Percentiles rank a stretch among this genome's conserved stretches.
Conservation (phyloP, 2,329 filamentous ascomycete genomes). For the Verticillium alfalfae region DNA sequence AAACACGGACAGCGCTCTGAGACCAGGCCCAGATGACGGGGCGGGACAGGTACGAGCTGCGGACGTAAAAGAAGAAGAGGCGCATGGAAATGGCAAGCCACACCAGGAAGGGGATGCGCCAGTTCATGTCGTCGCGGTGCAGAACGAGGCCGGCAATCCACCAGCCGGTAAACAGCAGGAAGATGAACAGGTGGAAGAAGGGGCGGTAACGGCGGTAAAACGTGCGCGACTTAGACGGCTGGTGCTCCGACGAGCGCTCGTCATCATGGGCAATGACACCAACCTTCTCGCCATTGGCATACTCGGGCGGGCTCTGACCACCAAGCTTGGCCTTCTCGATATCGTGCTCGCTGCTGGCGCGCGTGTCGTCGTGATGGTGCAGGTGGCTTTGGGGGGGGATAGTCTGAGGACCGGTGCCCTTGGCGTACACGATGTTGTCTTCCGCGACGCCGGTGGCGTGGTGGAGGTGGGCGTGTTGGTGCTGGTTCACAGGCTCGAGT, state of each 20-base stretch:
- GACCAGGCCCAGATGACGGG: conserved; percentile 66
- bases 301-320: conserved; percentile 23
- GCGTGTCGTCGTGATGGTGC: conserved; percentile 15
- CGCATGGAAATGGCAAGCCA: conserved; percentile 72
- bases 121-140: conserved; percentile 68
- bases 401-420: conserved; percentile 27
- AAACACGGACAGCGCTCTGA: conserved; percentile 53
- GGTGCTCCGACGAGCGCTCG: conserved; percentile 12
- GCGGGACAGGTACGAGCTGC: conserved; percentile 58
- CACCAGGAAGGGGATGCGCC: conserved; percentile 79
- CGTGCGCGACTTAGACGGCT: conserved; percentile 17
- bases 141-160: conserved; percentile 72
- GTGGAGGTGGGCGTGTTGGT: conserved; percentile 35
- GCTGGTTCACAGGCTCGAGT: conserved; percentile 32
- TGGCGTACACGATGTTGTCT: conserved; percentile 43
- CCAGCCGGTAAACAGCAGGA: conserved; percentile 51
- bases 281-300: conserved; percentile 33
- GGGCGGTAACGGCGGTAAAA: conserved; percentile 40
- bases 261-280: conserved; percentile 22
- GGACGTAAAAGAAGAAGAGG: conserved; percentile 67
- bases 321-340: conserved; percentile 17
- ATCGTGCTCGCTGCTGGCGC: conserved; percentile 27
- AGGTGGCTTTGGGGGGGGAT: conserved; percentile 28
- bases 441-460: conserved; percentile 27
- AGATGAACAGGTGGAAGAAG: conserved; percentile 39